Conservation (phyloP, 345 rosid species). For the Leavenworthia alabamica region DNA sequence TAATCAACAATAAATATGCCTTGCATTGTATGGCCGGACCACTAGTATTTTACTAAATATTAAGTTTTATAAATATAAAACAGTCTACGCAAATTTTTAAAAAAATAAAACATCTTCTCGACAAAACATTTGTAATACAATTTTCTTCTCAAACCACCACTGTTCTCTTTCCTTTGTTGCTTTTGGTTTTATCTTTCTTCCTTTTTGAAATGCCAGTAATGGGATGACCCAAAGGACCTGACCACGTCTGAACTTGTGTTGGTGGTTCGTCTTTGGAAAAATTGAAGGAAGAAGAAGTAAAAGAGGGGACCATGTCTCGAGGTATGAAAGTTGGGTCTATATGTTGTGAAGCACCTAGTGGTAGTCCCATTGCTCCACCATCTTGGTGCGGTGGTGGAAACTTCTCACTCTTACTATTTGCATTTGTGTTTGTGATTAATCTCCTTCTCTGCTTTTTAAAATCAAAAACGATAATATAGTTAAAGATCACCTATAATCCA, state of each 20-base stretch:
- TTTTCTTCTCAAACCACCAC: slow-evolving; percentile 18
- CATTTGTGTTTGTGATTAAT: slow-evolving; percentile 77
- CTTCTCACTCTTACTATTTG: slow-evolving; percentile 95
- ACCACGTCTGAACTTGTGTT: slow-evolving; percentile 76
- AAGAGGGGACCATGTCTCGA: slow-evolving; percentile 37
- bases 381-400: slow-evolving; percentile 97
- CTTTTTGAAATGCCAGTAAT: slow-evolving; percentile 22
- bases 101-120: slow-evolving; percentile 25
- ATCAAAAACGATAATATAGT: not conserved
- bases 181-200: slow-evolving; percentile 31
- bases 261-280: slow-evolving; percentile 46
- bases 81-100: slow-evolving; percentile 27
- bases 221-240: slow-evolving; percentile 72
- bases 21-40: no score
- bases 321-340: slow-evolving; percentile 61
- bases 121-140: slow-evolving; percentile 8
- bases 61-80: slow-evolving; percentile 25
- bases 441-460: slow-evolving; percentile 57
- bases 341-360: slow-evolving; percentile 76
- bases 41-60: no score
- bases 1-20: no score
- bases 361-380: slow-evolving; percentile 82
- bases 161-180: slow-evolving; percentile 32
- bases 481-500: not conserved
- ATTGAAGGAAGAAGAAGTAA: slow-evolving; percentile 64